A percentile compares a stretch with the other conserved stretches of the same genome.
Conservation (phyloP, 169 alveolate genomes). For the Miamiensis avidus region DNA sequence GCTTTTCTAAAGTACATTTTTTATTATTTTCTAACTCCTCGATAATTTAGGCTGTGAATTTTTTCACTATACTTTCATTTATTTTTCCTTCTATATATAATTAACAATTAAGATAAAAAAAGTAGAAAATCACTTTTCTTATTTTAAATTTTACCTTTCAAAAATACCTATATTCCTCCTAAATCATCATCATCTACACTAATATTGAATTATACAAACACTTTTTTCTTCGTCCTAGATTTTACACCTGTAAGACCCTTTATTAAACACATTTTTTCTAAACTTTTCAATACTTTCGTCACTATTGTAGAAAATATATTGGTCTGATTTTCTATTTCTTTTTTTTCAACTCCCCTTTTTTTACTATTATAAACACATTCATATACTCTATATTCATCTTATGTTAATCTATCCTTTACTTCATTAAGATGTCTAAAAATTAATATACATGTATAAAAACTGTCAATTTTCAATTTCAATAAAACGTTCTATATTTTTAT, state of each 20-base stretch:
- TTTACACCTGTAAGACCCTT: constrained; percentile 15
- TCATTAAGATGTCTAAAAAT: neutral
- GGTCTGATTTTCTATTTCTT: constrained; percentile 9
- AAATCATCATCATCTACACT: constrained; percentile 1
- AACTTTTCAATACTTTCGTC: constrained; percentile 8
- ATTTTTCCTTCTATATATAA: neutral
- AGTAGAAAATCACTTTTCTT: too few relatives aligned
- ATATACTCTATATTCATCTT: neutral
- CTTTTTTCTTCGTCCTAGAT: constrained; percentile 3
- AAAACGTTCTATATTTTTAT: too few relatives aligned
- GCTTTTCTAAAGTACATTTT: neutral
- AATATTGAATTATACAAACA: neutral
- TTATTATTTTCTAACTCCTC: neutral
- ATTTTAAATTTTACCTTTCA: neutral
- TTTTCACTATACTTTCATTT: neutral
- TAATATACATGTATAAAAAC: too few relatives aligned
- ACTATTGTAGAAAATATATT: neutral
- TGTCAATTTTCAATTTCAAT: too few relatives aligned
- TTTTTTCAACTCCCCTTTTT: constrained; percentile 11
- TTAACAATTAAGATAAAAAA: too few relatives aligned
- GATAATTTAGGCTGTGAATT: neutral
- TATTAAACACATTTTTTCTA: constrained; percentile 3
- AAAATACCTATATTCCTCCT: neutral
- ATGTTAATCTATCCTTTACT: neutral
- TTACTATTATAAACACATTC: neutral